Evolutionary conservation across 352 stramenopile species (phyloP).

Genomic region (Globisporangium polare): DNA sequence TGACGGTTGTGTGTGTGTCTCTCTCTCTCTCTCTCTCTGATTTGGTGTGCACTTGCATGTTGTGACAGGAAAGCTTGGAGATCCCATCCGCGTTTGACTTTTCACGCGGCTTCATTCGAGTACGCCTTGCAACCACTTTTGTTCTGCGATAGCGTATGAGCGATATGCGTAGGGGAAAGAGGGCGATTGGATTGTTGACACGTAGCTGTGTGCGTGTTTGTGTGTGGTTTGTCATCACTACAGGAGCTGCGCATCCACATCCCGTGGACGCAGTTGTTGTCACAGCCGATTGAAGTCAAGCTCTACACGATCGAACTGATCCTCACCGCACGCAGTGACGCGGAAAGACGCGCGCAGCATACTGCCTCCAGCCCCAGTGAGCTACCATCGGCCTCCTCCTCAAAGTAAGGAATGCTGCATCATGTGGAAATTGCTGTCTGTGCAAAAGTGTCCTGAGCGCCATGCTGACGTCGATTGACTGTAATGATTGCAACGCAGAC

Average conservation of each 20-base stretch:
- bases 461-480: not conserved
- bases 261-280: slow-evolving; percentile 85
- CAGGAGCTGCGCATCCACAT: slow-evolving; percentile 87
- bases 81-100: slow-evolving; percentile 87
- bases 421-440: not conserved
- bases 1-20: not conserved
- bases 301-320: slow-evolving; percentile 89
- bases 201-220: not conserved
- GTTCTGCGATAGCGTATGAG: not conserved
- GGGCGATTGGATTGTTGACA: not conserved
- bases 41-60: not conserved
- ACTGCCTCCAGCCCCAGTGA: slow-evolving; percentile 14
- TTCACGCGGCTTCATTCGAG: slow-evolving; percentile 79
- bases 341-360: slow-evolving; percentile 16
- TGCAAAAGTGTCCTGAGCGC: not conserved
- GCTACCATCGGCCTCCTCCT: not conserved
- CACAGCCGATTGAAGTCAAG: slow-evolving; percentile 85
- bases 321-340: slow-evolving; percentile 49
- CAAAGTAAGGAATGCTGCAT: not conserved
- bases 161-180: not conserved
- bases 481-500: slow-evolving; percentile 1
- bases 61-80: slow-evolving; percentile 65
- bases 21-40: too few species aligned
- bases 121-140: slow-evolving; percentile 17
- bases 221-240: not conserved